A percentile compares a stretch with the other conserved stretches of the same genome.
phyloP scores from a whole-genome alignment of 345 rosid species.

The Balakata baccata region DNA sequence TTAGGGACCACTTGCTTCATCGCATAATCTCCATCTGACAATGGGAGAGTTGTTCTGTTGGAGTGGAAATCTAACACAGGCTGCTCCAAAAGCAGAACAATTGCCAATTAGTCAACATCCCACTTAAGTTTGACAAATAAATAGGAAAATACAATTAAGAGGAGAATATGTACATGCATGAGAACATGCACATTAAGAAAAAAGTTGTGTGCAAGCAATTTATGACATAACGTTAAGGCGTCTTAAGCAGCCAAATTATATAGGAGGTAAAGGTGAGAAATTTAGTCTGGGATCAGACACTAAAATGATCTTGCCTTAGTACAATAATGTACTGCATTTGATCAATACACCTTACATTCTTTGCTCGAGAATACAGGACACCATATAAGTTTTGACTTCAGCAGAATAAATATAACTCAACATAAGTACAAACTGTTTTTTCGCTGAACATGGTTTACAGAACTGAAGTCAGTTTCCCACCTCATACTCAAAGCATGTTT shows the following conservation, averaged over 20 bases:
- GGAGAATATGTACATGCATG: background rate
- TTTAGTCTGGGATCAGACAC: background rate
- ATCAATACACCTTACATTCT: background rate
- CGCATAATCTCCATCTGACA: constrained; percentile 47
- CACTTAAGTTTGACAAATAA: background rate
- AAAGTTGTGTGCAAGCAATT: background rate
- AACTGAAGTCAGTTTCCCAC: background rate
- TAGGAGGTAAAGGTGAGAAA: background rate
- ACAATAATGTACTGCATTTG: background rate
- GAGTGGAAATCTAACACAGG: constrained; percentile 60
- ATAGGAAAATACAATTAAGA: background rate
- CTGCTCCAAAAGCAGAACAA: constrained; percentile 40
- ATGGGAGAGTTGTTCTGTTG: constrained; percentile 38
- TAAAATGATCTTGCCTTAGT: background rate
- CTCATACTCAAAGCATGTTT: background rate
- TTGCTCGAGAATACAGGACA: background rate
- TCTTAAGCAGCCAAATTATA: too few species aligned
- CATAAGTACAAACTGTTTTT: too few species aligned
- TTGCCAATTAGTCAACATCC: constrained; percentile 18
- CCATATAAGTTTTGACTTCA: background rate
- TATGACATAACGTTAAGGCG: too few species aligned
- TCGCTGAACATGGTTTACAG: background rate
- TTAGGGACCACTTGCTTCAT: constrained; percentile 35
- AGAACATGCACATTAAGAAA: background rate
- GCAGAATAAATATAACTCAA: background rate